A percentile compares a stretch with the other conserved stretches of the same genome.
Conservation (phyloP, 1,284 basidiomycete species). For the Trichosporon sp. region DNA sequence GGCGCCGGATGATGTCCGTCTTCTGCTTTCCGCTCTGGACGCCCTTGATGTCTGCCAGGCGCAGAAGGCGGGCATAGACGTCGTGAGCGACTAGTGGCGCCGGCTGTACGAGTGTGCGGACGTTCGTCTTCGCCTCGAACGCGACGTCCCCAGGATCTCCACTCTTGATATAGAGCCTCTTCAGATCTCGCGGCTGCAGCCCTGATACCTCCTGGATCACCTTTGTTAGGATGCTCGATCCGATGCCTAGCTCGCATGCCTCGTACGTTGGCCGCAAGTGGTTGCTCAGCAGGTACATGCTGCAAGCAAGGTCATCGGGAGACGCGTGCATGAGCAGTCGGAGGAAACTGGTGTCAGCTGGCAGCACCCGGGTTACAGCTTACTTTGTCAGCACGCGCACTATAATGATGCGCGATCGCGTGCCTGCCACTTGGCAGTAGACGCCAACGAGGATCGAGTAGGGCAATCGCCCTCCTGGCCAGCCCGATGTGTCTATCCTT, state of each 20-base stretch:
- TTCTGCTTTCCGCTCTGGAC: slow-evolving; percentile 69
- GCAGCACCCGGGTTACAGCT: slow-evolving; percentile 6
- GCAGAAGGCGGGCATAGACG: slow-evolving; percentile 62
- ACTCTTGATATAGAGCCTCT: slow-evolving; percentile 52
- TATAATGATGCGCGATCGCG: slow-evolving; percentile 76
- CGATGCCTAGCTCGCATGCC: slow-evolving; percentile 68
- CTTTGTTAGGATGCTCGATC: slow-evolving; percentile 67
- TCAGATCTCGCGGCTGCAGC: slow-evolving; percentile 61
- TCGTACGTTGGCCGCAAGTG: slow-evolving; percentile 73
- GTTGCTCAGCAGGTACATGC: slow-evolving; percentile 88
- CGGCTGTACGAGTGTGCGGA: slow-evolving; percentile 69
- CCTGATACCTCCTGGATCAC: slow-evolving; percentile 80
- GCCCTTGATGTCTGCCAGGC: slow-evolving; percentile 64
- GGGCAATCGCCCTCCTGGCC: slow-evolving; percentile 54
- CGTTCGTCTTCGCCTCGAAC: slow-evolving; percentile 70
- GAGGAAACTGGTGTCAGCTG: slow-evolving; percentile 48
- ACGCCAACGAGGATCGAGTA: slow-evolving; percentile 77
- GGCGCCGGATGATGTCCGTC: slow-evolving; percentile 69
- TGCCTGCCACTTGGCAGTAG: slow-evolving; percentile 65
- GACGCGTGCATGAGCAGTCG: slow-evolving; percentile 65
- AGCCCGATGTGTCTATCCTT: slow-evolving; percentile 47
- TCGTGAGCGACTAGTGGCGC: slow-evolving; percentile 60
- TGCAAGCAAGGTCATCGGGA: slow-evolving; percentile 63
- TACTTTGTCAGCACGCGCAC: slow-evolving; percentile 72
- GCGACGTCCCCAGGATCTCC: slow-evolving; percentile 79